phyloP scores from a whole-genome alignment of 2,329 filamentous ascomycete genomes.

The Chaetomium sp. region DNA sequence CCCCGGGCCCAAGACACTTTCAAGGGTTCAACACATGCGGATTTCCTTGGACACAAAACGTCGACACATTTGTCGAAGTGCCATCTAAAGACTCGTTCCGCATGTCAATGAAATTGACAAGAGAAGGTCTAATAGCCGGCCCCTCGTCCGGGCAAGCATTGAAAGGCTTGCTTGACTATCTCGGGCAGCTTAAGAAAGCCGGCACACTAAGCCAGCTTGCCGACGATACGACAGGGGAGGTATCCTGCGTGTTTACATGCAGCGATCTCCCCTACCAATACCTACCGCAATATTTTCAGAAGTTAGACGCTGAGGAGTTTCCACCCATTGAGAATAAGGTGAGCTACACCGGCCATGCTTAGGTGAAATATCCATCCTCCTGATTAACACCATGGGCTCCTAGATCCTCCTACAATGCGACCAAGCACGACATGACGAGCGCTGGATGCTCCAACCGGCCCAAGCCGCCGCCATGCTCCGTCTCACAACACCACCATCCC shows the following conservation, averaged over 20 bases:
- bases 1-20: neutral
- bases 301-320: neutral
- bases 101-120: neutral
- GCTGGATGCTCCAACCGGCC: neutral
- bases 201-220: neutral
- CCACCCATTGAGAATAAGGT: neutral
- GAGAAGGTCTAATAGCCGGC: neutral
- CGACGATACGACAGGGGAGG: neutral
- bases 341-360: neutral
- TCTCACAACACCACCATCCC: neutral
- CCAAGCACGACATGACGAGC: neutral
- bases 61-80: neutral
- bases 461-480: neutral
- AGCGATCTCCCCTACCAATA: neutral
- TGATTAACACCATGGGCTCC: neutral
- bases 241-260: neutral
- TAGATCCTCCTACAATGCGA: neutral
- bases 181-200: neutral
- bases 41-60: neutral
- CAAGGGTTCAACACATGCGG: neutral
- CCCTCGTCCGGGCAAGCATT: neutral
- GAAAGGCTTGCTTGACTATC: neutral
- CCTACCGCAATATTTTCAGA: neutral
- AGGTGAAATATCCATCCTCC: neutral
- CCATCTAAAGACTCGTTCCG: neutral